Evolutionary conservation across 1,139 yeast genomes (phyloP).

Genomic region (Saccharomyces hybrid): DNA sequence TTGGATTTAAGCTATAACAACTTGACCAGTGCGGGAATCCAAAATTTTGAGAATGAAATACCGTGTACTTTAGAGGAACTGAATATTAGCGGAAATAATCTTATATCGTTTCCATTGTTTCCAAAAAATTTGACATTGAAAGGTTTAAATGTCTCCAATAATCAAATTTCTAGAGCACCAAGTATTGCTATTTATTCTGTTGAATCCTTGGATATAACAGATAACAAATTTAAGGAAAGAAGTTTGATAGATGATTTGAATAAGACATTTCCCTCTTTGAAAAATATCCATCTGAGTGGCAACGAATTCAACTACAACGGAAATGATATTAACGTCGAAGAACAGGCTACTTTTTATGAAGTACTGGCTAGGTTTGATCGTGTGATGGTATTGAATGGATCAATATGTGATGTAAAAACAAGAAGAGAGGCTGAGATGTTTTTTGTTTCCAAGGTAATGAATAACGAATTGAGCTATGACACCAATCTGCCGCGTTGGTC

Average conservation of each 20-base stretch:
- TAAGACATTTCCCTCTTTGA: slow-evolving; percentile 30
- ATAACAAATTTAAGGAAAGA: slow-evolving; percentile 43
- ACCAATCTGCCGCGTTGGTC: slow-evolving; percentile 13
- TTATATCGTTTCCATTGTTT: background rate
- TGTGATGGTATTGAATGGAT: slow-evolving; percentile 49
- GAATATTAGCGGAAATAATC: slow-evolving; percentile 7
- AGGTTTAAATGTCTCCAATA: slow-evolving; percentile 42
- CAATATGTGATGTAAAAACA: slow-evolving; percentile 39
- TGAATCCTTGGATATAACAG: slow-evolving; percentile 39
- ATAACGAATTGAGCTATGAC: slow-evolving; percentile 31
- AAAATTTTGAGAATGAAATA: slow-evolving; percentile 11
- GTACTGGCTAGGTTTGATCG: slow-evolving; percentile 44
- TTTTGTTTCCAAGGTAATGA: slow-evolving; percentile 47
- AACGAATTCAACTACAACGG: slow-evolving; percentile 37
- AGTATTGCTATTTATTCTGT: slow-evolving; percentile 7
- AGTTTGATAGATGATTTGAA: slow-evolving; percentile 39
- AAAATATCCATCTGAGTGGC: background rate
- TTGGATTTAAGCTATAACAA: slow-evolving; percentile 3
- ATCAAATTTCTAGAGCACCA: slow-evolving; percentile 29
- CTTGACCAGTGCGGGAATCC: background rate
- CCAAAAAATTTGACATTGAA: slow-evolving; percentile 15
- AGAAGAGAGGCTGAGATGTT: slow-evolving; percentile 61
- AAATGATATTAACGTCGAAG: slow-evolving; percentile 38
- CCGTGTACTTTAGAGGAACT: slow-evolving; percentile 26
- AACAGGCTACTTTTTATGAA: slow-evolving; percentile 18